Evolutionary conservation across 768 basidiomycete genomes (phyloP).

Genomic region (Lyophyllum shimeji): DNA sequence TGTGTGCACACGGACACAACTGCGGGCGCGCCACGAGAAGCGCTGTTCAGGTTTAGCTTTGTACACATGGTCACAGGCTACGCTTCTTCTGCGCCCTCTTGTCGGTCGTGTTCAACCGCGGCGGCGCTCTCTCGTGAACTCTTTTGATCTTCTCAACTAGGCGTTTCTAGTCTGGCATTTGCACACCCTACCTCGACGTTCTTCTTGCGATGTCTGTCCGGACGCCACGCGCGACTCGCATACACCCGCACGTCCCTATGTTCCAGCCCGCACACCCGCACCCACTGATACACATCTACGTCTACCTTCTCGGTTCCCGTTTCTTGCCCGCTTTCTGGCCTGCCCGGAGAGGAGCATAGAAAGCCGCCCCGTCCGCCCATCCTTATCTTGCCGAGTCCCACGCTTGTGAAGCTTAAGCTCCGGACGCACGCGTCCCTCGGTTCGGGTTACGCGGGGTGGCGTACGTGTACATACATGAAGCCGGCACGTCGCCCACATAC

Average conservation of each 20-base stretch:
- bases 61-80: neutral
- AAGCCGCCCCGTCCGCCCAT: too few species aligned
- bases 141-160: too few species aligned
- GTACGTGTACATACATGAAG: neutral
- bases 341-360: neutral
- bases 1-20: neutral
- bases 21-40: neutral
- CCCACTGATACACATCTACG: neutral
- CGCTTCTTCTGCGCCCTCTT: neutral
- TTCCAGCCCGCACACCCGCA: neutral
- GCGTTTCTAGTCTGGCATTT: too few species aligned
- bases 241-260: neutral
- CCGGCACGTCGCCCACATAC: neutral
- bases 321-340: neutral
- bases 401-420: too few species aligned
- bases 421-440: too few species aligned
- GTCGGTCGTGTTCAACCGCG: neutral
- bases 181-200: too few species aligned
- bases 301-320: neutral
- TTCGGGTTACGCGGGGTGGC: neutral
- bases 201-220: too few species aligned
- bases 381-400: neutral
- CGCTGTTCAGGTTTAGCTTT: neutral
- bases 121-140: neutral
- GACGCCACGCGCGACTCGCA: too few species aligned